These are phyloP conservation scores for Cylindrodendrum hubeiense DNA, from an alignment of 2,329 filamentous ascomycete species.

Conservation along the genomic window DNA sequence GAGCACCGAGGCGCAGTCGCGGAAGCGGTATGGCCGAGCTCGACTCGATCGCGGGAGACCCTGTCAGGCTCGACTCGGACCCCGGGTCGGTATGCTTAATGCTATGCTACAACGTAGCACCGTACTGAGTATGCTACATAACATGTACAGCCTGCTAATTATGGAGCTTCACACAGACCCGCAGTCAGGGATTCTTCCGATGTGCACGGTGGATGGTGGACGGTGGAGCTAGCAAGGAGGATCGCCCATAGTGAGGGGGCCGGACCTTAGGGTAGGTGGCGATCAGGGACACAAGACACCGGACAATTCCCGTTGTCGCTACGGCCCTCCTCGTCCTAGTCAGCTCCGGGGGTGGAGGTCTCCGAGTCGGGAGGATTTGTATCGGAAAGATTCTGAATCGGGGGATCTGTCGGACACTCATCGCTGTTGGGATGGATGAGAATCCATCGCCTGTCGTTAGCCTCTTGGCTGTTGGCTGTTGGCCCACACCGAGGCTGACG, in stretches of 20 bases:
- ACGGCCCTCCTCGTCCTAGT: background rate
- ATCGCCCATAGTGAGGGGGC: background rate
- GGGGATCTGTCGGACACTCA: background rate
- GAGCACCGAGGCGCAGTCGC: background rate
- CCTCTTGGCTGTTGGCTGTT: background rate
- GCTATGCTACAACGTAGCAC: background rate
- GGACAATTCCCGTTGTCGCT: background rate
- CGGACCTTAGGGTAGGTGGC: background rate
- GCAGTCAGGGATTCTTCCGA: background rate
- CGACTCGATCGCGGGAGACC: background rate
- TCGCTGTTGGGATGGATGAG: background rate
- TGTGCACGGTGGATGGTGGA: background rate
- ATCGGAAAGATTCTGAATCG: slow-evolving; percentile 1
- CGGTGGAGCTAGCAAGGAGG: background rate
- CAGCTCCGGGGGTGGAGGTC: background rate
- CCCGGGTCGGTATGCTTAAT: background rate
- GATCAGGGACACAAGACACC: background rate
- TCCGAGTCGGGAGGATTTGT: background rate
- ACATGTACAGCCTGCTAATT: background rate
- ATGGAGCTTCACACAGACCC: background rate
- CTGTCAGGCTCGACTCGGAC: background rate
- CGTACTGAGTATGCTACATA: background rate
- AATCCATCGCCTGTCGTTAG: background rate
- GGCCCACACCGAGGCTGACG: background rate
- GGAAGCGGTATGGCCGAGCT: background rate